Evolutionary conservation across 257 asterid genomes (phyloP), one percentile per base, ranked within the genome.

Genomic region (Plantago major): DNA sequence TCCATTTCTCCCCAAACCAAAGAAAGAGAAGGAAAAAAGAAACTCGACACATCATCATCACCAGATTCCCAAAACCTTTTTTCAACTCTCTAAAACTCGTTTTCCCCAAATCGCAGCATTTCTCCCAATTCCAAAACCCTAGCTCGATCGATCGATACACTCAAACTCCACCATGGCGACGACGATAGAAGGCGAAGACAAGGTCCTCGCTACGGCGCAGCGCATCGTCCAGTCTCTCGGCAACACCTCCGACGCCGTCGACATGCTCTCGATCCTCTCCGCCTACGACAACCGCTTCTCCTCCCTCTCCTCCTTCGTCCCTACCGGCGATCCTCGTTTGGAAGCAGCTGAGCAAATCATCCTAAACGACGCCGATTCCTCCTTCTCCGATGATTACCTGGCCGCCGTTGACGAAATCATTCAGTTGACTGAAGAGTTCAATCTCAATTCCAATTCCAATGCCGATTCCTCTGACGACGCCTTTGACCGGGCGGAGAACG

Each of bases 221-320:
- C 91, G 88, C 84, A 88, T 91, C 79, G 90, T 91, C n/a, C 82
- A 84, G 79, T 82, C 88, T 9, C 92, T 91, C 11, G 83, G 86
- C 45, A 78, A 85, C 56, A 78, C 92, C 19, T 78, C 84, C 60
- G 74, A 86, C 71, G 68, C 94, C 28, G 90, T 80, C 53, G 95
- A 89, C 55, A 85, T 90, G 96, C 75, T 87, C 28, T 65, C 76
- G 64, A 88, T 90, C 17, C 79, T 90, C 69, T 87, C 97, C 33
- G 60, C 77, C 26, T 84, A 87, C 76, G 97, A 90, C 69, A 83
- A 84, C 57, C 97, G 97, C 18, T 81, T 90, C 37, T 85, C 96
- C 15, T 72, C 74, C 38, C 84, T 90, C 59, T 81, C 94, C 30
- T 75, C 84, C 71, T 76, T 82, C 56, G 84, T 67, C 4, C 38